Evolutionary conservation across 768 basidiomycete species (phyloP).

Genomic region (Russula sp.): DNA sequence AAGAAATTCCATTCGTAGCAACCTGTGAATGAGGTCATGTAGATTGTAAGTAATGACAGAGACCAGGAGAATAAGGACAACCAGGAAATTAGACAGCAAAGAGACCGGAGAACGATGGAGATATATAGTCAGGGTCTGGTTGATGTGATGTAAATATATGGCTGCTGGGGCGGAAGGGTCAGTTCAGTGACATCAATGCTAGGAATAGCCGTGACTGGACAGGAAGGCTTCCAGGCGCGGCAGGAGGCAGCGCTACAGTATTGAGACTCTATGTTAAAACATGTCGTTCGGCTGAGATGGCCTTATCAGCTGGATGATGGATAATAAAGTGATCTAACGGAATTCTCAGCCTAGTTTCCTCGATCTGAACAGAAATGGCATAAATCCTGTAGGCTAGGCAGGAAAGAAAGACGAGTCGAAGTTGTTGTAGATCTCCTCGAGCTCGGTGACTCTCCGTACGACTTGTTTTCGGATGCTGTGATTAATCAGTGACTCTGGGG

Average conservation of each 20-base stretch:
- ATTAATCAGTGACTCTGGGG: not conserved
- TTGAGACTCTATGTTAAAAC: not conserved
- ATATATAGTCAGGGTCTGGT: not conserved
- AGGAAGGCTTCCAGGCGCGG: not conserved
- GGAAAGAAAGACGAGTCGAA: not conserved
- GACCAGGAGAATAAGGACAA: not conserved
- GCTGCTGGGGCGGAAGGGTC: too few species aligned
- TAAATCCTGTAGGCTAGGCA: conserved; percentile 3
- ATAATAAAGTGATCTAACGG: not conserved
- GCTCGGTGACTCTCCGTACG: conserved; percentile 2
- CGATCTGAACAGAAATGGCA: not conserved
- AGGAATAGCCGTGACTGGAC: too few species aligned
- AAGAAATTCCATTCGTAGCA: not conserved
- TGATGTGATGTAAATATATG: not conserved
- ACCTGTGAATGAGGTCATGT: not conserved
- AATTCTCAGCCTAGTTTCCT: not conserved
- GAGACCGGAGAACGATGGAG: not conserved
- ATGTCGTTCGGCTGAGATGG: not conserved
- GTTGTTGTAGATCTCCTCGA: not conserved
- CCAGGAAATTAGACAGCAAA: not conserved
- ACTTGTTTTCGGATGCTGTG: not conserved
- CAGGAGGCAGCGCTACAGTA: not conserved
- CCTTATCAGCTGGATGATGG: not conserved
- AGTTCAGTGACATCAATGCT: too few species aligned
- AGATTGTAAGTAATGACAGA: not conserved